These are phyloP conservation scores for Pleomassaria siparia DNA, from an alignment of 2,329 filamentous ascomycete species.

Conservation along the genomic window DNA sequence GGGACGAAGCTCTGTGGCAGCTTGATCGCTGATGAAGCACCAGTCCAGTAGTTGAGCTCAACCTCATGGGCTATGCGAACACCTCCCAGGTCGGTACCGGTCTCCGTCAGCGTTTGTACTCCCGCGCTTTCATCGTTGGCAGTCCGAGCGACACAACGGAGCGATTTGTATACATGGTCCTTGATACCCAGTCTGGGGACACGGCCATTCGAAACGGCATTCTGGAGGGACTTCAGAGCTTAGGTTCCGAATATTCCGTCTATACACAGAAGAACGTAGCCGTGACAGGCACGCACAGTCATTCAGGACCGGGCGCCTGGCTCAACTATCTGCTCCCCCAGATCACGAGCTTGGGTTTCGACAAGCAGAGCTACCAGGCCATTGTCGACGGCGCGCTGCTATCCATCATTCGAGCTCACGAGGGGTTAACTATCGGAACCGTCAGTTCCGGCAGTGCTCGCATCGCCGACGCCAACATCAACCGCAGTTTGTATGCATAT, in stretches of 20 bases:
- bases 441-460: constrained; percentile 70
- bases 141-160: constrained; percentile 66
- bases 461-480: constrained; percentile 78
- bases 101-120: constrained; percentile 83
- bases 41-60: constrained; percentile 84
- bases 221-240: constrained; percentile 66
- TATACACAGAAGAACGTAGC: constrained; percentile 84
- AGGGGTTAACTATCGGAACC: constrained; percentile 67
- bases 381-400: constrained; percentile 83
- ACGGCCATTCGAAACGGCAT: constrained; percentile 88
- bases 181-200: constrained; percentile 86
- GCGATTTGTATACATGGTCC: constrained; percentile 81
- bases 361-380: constrained; percentile 82
- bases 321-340: constrained; percentile 92
- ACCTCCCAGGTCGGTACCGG: constrained; percentile 80
- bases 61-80: constrained; percentile 90
- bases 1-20: too few relatives aligned
- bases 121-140: constrained; percentile 84
- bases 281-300: constrained; percentile 89
- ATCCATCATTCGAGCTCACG: constrained; percentile 80
- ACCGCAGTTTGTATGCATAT: constrained; percentile 86
- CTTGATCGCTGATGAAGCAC: constrained; percentile 12
- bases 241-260: constrained; percentile 71
- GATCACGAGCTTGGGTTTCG: constrained; percentile 83
- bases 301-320: constrained; percentile 90